phyloP scores from a whole-genome alignment of 371 early-diverging fungal species.

The Mucor plumbeus region DNA sequence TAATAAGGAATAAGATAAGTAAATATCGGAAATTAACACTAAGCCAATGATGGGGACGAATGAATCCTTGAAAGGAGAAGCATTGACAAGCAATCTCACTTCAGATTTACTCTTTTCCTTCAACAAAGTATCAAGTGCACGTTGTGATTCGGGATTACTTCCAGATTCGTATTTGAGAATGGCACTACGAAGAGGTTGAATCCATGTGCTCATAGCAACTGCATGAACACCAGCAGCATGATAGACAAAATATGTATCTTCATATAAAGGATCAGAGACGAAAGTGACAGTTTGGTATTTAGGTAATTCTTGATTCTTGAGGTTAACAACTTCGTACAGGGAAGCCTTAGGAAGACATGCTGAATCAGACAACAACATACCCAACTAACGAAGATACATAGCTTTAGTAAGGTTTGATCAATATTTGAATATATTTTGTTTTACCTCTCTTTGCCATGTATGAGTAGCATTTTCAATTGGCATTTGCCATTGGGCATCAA shows the following conservation, averaged over 20 bases:
- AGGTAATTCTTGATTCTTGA: constrained; percentile 16
- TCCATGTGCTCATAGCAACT: constrained; percentile 34
- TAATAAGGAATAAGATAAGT: constrained; percentile 47
- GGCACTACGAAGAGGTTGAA: constrained; percentile 27
- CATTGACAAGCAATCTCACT: constrained; percentile 24
- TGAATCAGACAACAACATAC: constrained; percentile 21
- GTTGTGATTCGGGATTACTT: constrained; percentile 2
- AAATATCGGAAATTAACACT: constrained; percentile 39
- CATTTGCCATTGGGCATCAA: constrained; percentile 49
- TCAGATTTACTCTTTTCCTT: constrained; percentile 27
- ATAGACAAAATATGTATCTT: constrained; percentile 43
- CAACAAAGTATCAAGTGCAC: constrained; percentile 23
- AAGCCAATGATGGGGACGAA: constrained; percentile 43
- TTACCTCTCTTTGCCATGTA: constrained; percentile 38
- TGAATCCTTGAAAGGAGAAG: constrained; percentile 28
- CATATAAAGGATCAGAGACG: constrained; percentile 36
- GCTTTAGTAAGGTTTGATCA: background rate
- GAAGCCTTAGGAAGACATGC: constrained; percentile 42
- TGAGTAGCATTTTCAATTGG: constrained; percentile 17
- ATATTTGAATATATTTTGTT: too few relatives aligned
- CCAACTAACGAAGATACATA: constrained; percentile 20
- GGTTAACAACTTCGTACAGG: constrained; percentile 36
- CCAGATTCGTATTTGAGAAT: constrained; percentile 14
- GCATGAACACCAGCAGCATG: constrained; percentile 45
- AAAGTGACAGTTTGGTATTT: constrained; percentile 28